Evolutionary conservation across 192 early-diverging fungal genomes (phyloP).

Genomic region (Umbelopsis ramanniana): DNA sequence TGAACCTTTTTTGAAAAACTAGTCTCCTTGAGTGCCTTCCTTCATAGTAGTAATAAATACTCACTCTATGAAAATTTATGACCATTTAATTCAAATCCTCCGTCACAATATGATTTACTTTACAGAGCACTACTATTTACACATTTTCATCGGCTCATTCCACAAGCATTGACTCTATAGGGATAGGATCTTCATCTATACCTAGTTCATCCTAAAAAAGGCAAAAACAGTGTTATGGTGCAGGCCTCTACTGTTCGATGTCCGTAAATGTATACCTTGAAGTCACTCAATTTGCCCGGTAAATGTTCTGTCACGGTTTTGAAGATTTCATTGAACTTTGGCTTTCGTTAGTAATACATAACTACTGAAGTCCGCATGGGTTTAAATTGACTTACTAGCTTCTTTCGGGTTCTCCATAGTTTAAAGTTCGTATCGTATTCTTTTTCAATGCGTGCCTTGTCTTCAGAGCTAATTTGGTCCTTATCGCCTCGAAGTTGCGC

Average conservation of each 20-base stretch:
- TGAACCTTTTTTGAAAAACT: not conserved
- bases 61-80: not conserved
- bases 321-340: conserved; percentile 10
- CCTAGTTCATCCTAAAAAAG: not conserved
- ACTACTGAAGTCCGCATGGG: no score
- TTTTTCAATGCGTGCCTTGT: conserved; percentile 1
- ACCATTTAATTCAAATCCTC: conserved; percentile 1
- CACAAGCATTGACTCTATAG: conserved; percentile 2
- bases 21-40: no score
- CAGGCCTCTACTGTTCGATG: not conserved
- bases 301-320: conserved; percentile 13
- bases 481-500: not conserved
- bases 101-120: no score
- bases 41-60: not conserved
- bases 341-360: not conserved
- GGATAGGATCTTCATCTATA: conserved; percentile 4
- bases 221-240: not conserved
- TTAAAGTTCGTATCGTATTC: not conserved
- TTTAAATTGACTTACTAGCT: not conserved
- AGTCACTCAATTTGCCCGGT: conserved; percentile 7
- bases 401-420: conserved; percentile 7
- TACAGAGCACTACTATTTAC: not conserved
- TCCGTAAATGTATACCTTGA: not conserved
- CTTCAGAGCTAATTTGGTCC: not conserved
- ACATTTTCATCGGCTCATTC: not conserved